Evolutionary conservation across 345 rosid genomes (phyloP), one percentile per base, ranked within the genome.

Genomic region (Linum usitatissimum): DNA sequence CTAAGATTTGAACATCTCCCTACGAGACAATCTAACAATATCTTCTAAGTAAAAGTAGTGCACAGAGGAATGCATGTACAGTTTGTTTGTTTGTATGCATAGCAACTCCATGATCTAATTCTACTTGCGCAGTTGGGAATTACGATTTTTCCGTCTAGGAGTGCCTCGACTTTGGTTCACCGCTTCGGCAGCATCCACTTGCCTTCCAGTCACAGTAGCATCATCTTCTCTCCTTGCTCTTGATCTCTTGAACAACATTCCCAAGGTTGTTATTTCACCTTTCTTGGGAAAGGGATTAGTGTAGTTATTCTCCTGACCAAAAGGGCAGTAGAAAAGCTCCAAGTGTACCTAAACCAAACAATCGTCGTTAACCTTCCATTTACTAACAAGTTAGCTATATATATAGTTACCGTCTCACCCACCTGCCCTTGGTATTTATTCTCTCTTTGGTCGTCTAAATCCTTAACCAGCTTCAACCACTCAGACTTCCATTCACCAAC

Each of bases 401-500:
- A 23, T 23, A 23, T 23, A 23, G 1, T 23, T 23, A 23, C 28
- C 2, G 28, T 2, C 28, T 23, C 28, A 23, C 28, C 28, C 28
- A 94, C 99, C 97, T 86, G 79, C 58, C 99, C 99, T 74, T 97
- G 76, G 73, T 80, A 30, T 79, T 87, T 88, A 60, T 69, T 88
- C 77, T 94, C 99, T 83, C 97, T 85, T 71, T 88, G 95, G 78
- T 90, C 66, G 69, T 86, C 97, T 77, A 94, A 80, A 81, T 94
- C 99, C 79, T 94, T 94, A 63, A 94, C 97, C 70, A 94, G 79
- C 72, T 86, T 86, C 83, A 94, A 76, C 99, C 99, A 94, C 59
- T 86, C 86, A 81, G 88, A 97, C 78, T 90, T 94, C 73, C 88
- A 95, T 81, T 88, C 90, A 73, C 99, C 99, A 54, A 96, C 96